Percentiles rank a stretch among this genome's conserved stretches.
phyloP scores from a whole-genome alignment of 179 eudicot species.

The Patellifolia procumbens region DNA sequence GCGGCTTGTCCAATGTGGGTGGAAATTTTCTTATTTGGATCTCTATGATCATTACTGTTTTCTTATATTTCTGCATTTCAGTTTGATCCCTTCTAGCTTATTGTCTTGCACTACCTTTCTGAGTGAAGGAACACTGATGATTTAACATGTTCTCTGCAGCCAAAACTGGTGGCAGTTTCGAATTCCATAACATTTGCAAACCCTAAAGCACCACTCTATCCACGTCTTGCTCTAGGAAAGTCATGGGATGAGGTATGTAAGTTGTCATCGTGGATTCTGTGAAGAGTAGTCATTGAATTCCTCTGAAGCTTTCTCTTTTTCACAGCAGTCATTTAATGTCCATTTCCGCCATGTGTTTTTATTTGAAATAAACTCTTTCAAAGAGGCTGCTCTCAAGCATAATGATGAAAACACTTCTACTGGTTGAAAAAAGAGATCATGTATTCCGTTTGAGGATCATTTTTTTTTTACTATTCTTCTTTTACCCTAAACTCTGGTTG shows the following conservation, averaged over 20 bases:
- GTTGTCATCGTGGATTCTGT: neutral
- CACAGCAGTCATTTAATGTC: neutral
- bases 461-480: too few species aligned
- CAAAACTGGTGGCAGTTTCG: conserved; percentile 72
- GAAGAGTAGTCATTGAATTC: neutral
- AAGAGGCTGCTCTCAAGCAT: neutral
- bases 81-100: neutral
- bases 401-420: neutral
- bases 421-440: neutral
- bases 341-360: neutral
- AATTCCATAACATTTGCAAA: conserved; percentile 57
- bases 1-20: conserved; percentile 62
- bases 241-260: conserved; percentile 80
- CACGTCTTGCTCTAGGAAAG: conserved; percentile 90
- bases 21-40: neutral
- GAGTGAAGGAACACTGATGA: conserved; percentile 1
- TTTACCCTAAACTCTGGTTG: conserved; percentile 8
- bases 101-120: neutral
- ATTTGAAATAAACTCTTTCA: neutral
- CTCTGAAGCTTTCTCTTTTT: neutral
- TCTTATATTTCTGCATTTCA: neutral
- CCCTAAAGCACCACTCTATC: conserved; percentile 92
- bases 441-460: neutral
- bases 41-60: neutral
- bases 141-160: conserved; percentile 47